Percentiles rank a stretch among this genome's conserved stretches.
Conservation (phyloP, 805 yeast genomes). For the Ogataea paradorogensis region DNA sequence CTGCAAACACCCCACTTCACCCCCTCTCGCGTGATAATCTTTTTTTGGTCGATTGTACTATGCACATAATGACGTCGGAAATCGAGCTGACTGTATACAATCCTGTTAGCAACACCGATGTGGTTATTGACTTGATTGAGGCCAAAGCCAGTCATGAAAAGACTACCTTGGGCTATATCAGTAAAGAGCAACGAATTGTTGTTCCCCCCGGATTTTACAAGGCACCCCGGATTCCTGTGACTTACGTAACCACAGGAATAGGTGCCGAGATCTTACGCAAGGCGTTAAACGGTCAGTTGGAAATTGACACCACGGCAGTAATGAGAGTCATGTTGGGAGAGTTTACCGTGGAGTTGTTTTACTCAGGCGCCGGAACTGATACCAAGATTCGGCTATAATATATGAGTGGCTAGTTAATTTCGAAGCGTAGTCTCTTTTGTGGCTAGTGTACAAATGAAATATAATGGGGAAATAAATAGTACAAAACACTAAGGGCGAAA, state of each 20-base stretch:
- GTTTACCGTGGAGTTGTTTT: conserved; percentile 41
- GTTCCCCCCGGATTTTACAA: conserved; percentile 52
- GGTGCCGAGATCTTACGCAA: conserved; percentile 48
- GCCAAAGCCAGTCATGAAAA: conserved; percentile 51
- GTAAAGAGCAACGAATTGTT: conserved; percentile 37
- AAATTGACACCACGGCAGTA: conserved; percentile 44
- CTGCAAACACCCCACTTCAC: not conserved
- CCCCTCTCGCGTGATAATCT: conserved; percentile 4
- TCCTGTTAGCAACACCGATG: conserved; percentile 48
- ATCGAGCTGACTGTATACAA: conserved; percentile 53
- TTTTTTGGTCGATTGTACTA: conserved; percentile 47
- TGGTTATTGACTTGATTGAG: conserved; percentile 39
- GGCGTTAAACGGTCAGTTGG: conserved; percentile 50
- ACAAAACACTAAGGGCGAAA: conserved; percentile 7
- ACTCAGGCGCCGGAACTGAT: conserved; percentile 43
- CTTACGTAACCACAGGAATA: conserved; percentile 39
- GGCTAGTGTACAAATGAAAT: conserved; percentile 4
- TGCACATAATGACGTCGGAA: conserved; percentile 54
- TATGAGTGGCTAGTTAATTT: not conserved
- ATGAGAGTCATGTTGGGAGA: conserved; percentile 39
- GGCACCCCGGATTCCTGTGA: conserved; percentile 50
- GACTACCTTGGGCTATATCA: conserved; percentile 43
- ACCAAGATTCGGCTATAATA: conserved; percentile 36
- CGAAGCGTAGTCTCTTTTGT: not conserved
- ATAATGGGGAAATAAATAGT: conserved; percentile 4